Percentiles rank a stretch among this genome's conserved stretches.
Evolutionary conservation across 768 basidiomycete species (phyloP).

Genomic region (Trametes punicea): DNA sequence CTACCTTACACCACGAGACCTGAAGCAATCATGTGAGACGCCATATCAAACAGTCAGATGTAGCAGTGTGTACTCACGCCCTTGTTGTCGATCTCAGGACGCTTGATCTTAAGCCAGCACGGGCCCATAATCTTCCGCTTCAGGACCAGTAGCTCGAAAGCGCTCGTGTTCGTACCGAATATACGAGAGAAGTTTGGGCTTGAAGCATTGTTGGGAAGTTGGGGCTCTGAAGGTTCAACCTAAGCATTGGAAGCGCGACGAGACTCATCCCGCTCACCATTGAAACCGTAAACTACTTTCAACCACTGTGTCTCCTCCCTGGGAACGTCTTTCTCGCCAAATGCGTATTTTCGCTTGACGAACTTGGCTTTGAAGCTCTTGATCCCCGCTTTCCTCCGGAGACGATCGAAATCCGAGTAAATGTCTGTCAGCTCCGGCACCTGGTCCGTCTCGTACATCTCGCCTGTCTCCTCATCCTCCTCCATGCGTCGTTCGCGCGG

Average conservation of each 20-base stretch:
- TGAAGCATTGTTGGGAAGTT: slow-evolving; percentile 65
- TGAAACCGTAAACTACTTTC: slow-evolving; percentile 90
- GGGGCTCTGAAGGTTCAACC: slow-evolving; percentile 50
- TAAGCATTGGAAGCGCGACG: no score
- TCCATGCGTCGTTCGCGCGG: slow-evolving; percentile 67
- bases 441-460: slow-evolving; percentile 69
- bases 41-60: neutral
- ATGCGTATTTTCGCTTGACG: slow-evolving; percentile 89
- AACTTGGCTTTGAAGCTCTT: slow-evolving; percentile 73
- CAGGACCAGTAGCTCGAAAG: slow-evolving; percentile 89
- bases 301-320: slow-evolving; percentile 80
- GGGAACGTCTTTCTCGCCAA: slow-evolving; percentile 82
- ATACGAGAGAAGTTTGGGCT: slow-evolving; percentile 85
- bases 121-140: slow-evolving; percentile 99
- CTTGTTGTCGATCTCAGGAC: slow-evolving; percentile 69
- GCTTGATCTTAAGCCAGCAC: slow-evolving; percentile 89
- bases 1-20: slow-evolving; percentile 97
- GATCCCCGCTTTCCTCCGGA: slow-evolving; percentile 70
- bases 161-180: slow-evolving; percentile 87
- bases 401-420: slow-evolving; percentile 76
- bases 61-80: slow-evolving; percentile 51
- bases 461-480: slow-evolving; percentile 54
- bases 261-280: slow-evolving; percentile 47
- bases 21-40: slow-evolving; percentile 30
- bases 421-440: slow-evolving; percentile 71